Evolutionary conservation across 192 early-diverging fungal genomes (phyloP).

Genomic region (Gonapodya prolifera): DNA sequence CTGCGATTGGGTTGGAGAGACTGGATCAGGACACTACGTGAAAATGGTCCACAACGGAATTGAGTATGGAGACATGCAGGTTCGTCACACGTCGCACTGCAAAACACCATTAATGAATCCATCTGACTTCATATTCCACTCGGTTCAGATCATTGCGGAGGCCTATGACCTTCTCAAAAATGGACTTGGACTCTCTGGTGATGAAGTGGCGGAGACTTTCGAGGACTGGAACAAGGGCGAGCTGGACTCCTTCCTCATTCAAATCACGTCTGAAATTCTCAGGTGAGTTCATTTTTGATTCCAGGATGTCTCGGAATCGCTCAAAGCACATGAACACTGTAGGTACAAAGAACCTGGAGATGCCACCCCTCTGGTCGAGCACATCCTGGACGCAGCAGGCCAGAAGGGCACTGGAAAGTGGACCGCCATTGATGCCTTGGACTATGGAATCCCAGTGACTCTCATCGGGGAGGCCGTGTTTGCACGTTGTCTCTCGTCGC

Average conservation of each 20-base stretch:
- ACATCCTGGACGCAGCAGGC: slow-evolving; percentile 92
- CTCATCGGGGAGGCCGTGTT: slow-evolving; percentile 97
- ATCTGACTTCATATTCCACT: not conserved
- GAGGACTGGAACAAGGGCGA: slow-evolving; percentile 95
- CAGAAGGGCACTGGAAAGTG: slow-evolving; percentile 98
- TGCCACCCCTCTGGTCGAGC: slow-evolving; percentile 62
- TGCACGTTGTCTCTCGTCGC: slow-evolving; percentile 85
- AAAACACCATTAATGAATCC: not conserved
- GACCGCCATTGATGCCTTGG: slow-evolving; percentile 92
- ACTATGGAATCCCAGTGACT: slow-evolving; percentile 92
- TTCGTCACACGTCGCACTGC: not conserved
- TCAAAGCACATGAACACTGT: not conserved
- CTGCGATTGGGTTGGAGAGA: slow-evolving; percentile 99
- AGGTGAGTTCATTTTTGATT: slow-evolving; percentile 35
- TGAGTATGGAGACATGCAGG: slow-evolving; percentile 99
- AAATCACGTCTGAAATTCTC: slow-evolving; percentile 90
- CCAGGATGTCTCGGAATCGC: not conserved
- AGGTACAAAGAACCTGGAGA: slow-evolving; percentile 73
- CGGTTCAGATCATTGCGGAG: slow-evolving; percentile 66
- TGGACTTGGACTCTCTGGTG: slow-evolving; percentile 62
- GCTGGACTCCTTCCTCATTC: slow-evolving; percentile 92
- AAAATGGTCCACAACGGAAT: slow-evolving; percentile 99
- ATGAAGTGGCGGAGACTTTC: slow-evolving; percentile 83
- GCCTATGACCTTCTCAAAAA: slow-evolving; percentile 88
- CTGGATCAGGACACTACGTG: slow-evolving; percentile 96